These are phyloP conservation scores for Botryobasidium botryosum DNA, from an alignment of 768 basidiomycete genomes.

Conservation along the genomic window DNA sequence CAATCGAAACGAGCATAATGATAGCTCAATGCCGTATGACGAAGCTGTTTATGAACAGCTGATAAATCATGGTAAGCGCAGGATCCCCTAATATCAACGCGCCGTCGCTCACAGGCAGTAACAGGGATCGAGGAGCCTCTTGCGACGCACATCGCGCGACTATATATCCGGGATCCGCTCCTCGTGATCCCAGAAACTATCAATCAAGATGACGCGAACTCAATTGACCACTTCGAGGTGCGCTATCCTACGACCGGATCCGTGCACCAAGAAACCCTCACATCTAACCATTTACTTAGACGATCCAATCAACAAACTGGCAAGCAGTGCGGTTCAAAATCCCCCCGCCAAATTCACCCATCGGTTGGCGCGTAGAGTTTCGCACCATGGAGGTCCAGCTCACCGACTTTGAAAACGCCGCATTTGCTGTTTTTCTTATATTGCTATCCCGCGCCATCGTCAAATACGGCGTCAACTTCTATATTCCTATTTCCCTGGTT, in stretches of 20 bases:
- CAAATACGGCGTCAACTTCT: slow-evolving; percentile 79
- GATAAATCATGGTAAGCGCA: too few relatives aligned
- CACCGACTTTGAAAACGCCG: slow-evolving; percentile 97
- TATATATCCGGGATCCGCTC: slow-evolving; percentile 94
- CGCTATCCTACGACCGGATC: too few relatives aligned
- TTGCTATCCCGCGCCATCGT: slow-evolving; percentile 87
- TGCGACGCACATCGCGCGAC: slow-evolving; percentile 79
- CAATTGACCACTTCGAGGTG: slow-evolving; percentile 93
- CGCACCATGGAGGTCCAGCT: slow-evolving; percentile 97
- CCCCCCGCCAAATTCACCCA: slow-evolving; percentile 76
- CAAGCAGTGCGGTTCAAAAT: slow-evolving; percentile 98
- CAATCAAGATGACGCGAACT: slow-evolving; percentile 71
- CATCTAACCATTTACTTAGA: slow-evolving; percentile 28
- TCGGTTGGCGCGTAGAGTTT: slow-evolving; percentile 98
- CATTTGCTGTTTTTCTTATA: slow-evolving; percentile 86
- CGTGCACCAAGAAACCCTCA: neutral
- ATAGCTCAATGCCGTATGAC: too few relatives aligned
- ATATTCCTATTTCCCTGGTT: slow-evolving; percentile 92
- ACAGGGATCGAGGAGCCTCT: slow-evolving; percentile 76
- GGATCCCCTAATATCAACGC: slow-evolving; percentile 71
- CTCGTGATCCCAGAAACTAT: slow-evolving; percentile 88
- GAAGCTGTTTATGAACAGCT: too few relatives aligned
- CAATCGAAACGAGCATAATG: too few relatives aligned
- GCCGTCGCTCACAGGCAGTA: slow-evolving; percentile 49
- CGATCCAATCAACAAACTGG: slow-evolving; percentile 99